Evolutionary conservation across 495 filamentous ascomycete genomes (phyloP), one percentile per base, ranked within the genome.

Genomic region (Cercophora scortea): DNA sequence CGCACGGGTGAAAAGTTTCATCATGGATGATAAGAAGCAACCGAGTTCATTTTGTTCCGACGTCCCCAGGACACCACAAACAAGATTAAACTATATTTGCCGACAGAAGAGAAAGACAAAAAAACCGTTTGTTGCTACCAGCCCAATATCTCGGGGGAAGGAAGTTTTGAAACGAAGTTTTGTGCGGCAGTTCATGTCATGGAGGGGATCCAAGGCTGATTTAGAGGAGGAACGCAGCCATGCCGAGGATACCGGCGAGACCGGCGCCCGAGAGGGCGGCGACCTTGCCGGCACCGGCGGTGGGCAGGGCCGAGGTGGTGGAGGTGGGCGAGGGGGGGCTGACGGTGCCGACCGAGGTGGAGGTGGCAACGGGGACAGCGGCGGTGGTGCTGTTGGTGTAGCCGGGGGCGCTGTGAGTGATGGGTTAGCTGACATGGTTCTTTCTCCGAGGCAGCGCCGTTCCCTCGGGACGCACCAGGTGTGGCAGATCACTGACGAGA

Each of bases 141-240:
- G 25, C 25, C n/a, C 25, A 25, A 25, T 25, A 25, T 25, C 25
- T 25, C 25, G 25, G 25, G 5, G 25, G 5, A 25, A 25, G 25
- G 25, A 25, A 25, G 25, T n/a, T n/a, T n/a, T n/a, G 25, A 25
- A 25, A 25, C 25, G 25, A 25, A 25, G 25, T 25, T 25, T 2
- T 25, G 25, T 5, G 25, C 25, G 2, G 25, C 25, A n/a, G n/a
- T n/a, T 13, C n/a, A 13, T 33, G 10, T 32, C 25, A 32, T 8
- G 32, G 10, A 45, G 17, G 34, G 9, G 7, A 7, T n/a, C 4
- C 35, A 35, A 42, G 54, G 8, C n/a, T 13, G 50, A 69, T 75
- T 88, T 92, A 92, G 77, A 90, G 81, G 64, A 87, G 62, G 71
- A 82, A 79, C 64, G 85, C 88, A 62, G 79, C 85, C 59, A 84